Conservation (phyloP, 805 yeast genomes). For the Teunomyces stri region DNA sequence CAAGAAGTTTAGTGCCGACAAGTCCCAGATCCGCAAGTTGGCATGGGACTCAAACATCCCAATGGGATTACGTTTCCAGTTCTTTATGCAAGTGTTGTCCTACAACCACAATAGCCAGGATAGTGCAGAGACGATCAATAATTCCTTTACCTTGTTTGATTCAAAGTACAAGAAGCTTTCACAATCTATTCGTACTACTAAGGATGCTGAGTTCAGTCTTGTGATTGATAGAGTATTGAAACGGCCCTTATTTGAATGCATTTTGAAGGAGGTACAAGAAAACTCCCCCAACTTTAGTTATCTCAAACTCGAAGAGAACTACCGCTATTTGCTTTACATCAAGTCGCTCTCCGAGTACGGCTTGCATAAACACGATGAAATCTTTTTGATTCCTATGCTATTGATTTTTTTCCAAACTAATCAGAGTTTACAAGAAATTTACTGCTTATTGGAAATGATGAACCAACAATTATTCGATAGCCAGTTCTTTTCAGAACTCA, state of each 20-base stretch:
- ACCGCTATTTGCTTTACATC: constrained; percentile 31
- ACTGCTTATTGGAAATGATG: constrained; percentile 30
- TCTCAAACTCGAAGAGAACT: constrained; percentile 21
- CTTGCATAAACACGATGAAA: constrained; percentile 38
- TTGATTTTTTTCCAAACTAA: constrained; percentile 27
- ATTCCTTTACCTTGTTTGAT: constrained; percentile 18
- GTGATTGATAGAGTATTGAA: constrained; percentile 21
- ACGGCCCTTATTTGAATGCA: constrained; percentile 31
- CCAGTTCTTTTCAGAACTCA: constrained; percentile 25
- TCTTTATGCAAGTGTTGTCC: constrained; percentile 25
- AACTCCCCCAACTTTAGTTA: constrained; percentile 8
- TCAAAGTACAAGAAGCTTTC: constrained; percentile 24
- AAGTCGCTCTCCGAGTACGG: constrained; percentile 39
- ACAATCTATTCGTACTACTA: constrained; percentile 24
- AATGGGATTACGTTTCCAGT: constrained; percentile 22
- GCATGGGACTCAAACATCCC: constrained; percentile 39
- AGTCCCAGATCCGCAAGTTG: constrained; percentile 28
- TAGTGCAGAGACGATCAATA: constrained; percentile 15
- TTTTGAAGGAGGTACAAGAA: constrained; percentile 14
- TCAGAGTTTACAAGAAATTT: constrained; percentile 25
- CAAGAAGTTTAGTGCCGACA: constrained; percentile 26
- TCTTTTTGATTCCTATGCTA: constrained; percentile 36
- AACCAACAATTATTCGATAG: constrained; percentile 30
- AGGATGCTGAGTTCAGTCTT: constrained; percentile 33
- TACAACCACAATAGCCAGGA: constrained; percentile 14